Conservation (phyloP, 768 basidiomycete genomes). For the Wakefieldia striispora region DNA sequence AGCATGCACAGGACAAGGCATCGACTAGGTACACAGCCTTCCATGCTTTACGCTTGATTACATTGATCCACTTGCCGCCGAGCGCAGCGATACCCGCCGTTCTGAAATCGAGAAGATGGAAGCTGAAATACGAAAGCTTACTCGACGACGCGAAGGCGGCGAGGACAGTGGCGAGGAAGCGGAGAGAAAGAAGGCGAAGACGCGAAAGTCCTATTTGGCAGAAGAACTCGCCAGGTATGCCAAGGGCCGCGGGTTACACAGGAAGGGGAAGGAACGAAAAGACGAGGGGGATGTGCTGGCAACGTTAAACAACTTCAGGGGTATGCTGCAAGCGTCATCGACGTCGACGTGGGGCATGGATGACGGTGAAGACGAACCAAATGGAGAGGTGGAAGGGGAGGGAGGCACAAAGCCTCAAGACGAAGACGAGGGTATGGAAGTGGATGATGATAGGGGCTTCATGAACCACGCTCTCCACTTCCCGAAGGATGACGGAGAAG, state of each 20-base stretch:
- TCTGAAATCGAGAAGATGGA: constrained; percentile 87
- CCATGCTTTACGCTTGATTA: neutral
- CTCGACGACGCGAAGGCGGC: constrained; percentile 53
- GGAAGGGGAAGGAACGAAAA: constrained; percentile 55
- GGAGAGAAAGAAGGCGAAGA: constrained; percentile 54
- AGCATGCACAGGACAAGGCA: constrained; percentile 70
- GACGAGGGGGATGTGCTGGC: constrained; percentile 75
- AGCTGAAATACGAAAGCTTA: constrained; percentile 77
- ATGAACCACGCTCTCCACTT: constrained; percentile 70
- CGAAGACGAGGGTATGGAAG: constrained; percentile 58
- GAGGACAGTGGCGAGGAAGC: constrained; percentile 65
- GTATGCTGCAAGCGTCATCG: constrained; percentile 52
- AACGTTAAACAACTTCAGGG: constrained; percentile 66
- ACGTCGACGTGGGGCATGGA: constrained; percentile 32
- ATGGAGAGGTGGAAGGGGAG: constrained; percentile 14
- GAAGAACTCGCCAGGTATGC: constrained; percentile 83
- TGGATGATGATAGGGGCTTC: constrained; percentile 77
- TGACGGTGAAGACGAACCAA: constrained; percentile 16
- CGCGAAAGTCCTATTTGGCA: constrained; percentile 65
- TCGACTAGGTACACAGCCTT: constrained; percentile 48
- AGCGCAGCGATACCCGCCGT: constrained; percentile 56
- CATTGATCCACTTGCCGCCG: neutral
- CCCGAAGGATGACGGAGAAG: constrained; percentile 76
- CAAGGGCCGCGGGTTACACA: constrained; percentile 57
- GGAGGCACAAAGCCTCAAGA: constrained; percentile 29